Evolutionary conservation across 345 rosid species (phyloP), one percentile per base, ranked within the genome.

Genomic region (Camelina sativa): DNA sequence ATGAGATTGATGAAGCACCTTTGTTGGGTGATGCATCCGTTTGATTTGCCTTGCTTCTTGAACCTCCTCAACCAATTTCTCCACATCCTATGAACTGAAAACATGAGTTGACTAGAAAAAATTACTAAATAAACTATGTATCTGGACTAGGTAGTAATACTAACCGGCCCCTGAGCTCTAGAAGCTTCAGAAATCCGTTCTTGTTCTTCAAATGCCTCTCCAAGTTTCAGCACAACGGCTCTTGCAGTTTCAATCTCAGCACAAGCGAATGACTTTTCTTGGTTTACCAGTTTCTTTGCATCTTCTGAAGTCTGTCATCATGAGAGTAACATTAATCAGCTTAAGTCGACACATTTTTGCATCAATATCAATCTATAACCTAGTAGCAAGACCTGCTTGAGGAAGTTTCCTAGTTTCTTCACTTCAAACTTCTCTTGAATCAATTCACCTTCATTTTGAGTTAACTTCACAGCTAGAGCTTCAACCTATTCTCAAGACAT

Each of bases 221-320:
- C 98, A 77, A 95, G 88, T 63, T 88, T 89, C 74, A 86, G 90
- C 65, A 92, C 99, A 28, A 95, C 92, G 3, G 91, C 98, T 73
- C 97, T 86, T 3, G 97, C 99, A 85, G 96, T 95, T 81, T 95
- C 99, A 17, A 95, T 90, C 84, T 95, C 99, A 84, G 96, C 99
- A 86, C 98, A 95, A 77, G 99, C 96, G 64, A 90, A 95, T 70
- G 99, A 95, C 32, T 92, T 95, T 80, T 95, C 99, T 61, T 92
- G 98, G 79, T 81, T 92, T 20, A 95, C 98, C 73, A 95, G 82
- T 77, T 92, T 95, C 80, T 95, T 95, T 77, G 97, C 99, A 87
- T 95, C 99, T 85, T 95, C 98, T 62, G 99, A 86, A 72, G 99
- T 90, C 98, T 95, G 82, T 40, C 16, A 58, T 59, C 40, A 80